Evolutionary conservation across 2,329 filamentous ascomycete genomes (phyloP).

Genomic region (Aspergillus aculeatus): DNA sequence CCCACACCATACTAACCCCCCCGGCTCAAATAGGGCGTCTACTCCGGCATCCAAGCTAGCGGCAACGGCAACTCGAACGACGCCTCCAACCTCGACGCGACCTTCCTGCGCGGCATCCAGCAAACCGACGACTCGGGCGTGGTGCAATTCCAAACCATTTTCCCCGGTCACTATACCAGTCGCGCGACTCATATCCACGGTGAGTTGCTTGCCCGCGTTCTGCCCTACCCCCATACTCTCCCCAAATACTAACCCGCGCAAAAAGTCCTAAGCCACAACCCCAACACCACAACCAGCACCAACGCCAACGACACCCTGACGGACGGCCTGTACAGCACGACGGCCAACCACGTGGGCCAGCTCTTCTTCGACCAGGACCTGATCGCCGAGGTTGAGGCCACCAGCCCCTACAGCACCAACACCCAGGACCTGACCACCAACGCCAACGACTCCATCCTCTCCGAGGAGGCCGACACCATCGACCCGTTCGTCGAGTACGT

Average conservation of each 20-base stretch:
- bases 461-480: conserved; percentile 51
- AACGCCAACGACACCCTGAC: conserved; percentile 52
- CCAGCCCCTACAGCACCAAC: conserved; percentile 50
- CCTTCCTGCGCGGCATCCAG: conserved; percentile 49
- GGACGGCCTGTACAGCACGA: conserved; percentile 39
- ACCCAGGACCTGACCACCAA: conserved; percentile 51
- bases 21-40: conserved; percentile 33
- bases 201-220: conserved; percentile 13
- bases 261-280: conserved; percentile 33
- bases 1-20: background rate
- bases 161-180: conserved; percentile 49
- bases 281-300: conserved; percentile 36
- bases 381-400: conserved; percentile 51
- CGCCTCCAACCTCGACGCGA: conserved; percentile 41
- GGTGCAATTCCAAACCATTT: conserved; percentile 43
- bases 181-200: conserved; percentile 38
- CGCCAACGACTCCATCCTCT: conserved; percentile 51
- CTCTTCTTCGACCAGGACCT: conserved; percentile 64
- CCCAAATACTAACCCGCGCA: background rate
- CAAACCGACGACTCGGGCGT: conserved; percentile 44
- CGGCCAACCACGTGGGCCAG: conserved; percentile 62
- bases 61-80: conserved; percentile 42
- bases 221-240: too few relatives aligned
- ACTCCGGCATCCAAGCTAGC: conserved; percentile 37
- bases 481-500: conserved; percentile 61